These are phyloP conservation scores for Brassica cretica DNA, from an alignment of 345 rosid genomes.

Conservation along the genomic window DNA sequence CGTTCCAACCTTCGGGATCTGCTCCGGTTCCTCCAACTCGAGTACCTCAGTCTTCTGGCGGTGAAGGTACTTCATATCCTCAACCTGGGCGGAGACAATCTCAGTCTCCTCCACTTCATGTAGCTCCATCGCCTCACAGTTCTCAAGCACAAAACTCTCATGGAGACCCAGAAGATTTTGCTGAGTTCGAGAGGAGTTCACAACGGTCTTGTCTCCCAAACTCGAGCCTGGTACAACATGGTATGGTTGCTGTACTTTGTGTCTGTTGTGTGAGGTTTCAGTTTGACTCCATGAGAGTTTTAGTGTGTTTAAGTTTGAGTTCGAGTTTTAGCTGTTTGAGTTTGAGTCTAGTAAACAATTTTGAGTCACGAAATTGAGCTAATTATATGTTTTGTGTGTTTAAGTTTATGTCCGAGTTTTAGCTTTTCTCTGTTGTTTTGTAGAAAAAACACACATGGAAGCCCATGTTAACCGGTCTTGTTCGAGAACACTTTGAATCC, in stretches of 20 bases:
- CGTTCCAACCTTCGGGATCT: neutral
- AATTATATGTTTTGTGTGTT: too few relatives aligned
- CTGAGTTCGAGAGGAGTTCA: neutral
- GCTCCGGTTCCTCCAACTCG: neutral
- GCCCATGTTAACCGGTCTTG: too few relatives aligned
- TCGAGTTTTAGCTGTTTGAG: too few relatives aligned
- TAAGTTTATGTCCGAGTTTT: too few relatives aligned
- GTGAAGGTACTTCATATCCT: neutral
- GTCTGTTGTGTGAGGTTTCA: too few relatives aligned
- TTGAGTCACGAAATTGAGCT: too few relatives aligned
- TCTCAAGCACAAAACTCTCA: neutral
- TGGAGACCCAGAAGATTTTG: neutral
- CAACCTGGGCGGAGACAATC: neutral
- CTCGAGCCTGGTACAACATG: neutral
- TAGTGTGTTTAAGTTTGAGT: too few relatives aligned
- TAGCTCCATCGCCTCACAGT: neutral
- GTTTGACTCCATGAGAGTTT: too few relatives aligned
- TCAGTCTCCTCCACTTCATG: neutral
- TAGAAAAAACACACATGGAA: too few relatives aligned
- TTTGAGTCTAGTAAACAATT: too few relatives aligned
- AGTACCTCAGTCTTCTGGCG: neutral
- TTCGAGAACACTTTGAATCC: too few relatives aligned
- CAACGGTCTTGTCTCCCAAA: neutral
- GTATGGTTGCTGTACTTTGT: neutral
- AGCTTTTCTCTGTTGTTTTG: too few relatives aligned